Evolutionary conservation across 2,329 filamentous ascomycete genomes (phyloP), one percentile per base, ranked within the genome.

Genomic region (Aspergillus sp.): DNA sequence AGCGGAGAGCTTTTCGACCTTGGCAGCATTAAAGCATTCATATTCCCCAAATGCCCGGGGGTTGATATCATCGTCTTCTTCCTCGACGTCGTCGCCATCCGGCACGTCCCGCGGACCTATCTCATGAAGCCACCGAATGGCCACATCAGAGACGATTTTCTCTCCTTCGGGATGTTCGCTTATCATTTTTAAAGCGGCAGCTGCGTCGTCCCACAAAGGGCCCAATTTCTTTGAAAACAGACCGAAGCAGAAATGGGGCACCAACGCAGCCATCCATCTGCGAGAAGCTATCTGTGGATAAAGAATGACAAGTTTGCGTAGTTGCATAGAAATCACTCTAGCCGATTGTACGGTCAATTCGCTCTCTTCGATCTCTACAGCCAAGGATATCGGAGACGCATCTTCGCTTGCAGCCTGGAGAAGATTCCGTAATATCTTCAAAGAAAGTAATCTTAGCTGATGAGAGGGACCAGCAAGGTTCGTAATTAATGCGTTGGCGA

Each of bases 221-320:
- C 89, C 80, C 53, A 96, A 75, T 55, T 85, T 87, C 42, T 94
- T 82, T 0, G 90, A 93, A 49, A 97, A 76, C 67, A 96, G 78
- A 42, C 93, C 93, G 57, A 96, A 95, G 57, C 88, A 82, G 59
- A 90, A 97, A 0, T 80, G 77, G 0, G 90, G 86, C 29, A 97
- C 77, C 5, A 88, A 81, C 57, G 79, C 76, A 48, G 79, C 75
- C 53, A 94, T 70, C 80, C 84, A 86, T 1, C 78, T 78, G 34
- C 79, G 74, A 2, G 78, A 70, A 36, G 73, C 71, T 7, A 83
- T 62, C 27, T 77, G 73, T 4, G 77, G 68, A 61, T 93, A 94
- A 19, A 74, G 63, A 10, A 76, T 69, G 2, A 77, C 83, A 39
- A 96, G 75, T 58, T 88, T 89, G 41, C 91, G 85, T 45, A 96